Base-by-base conservation (phyloP, 2,329 filamentous ascomycete genomes). In the Colletotrichum ledebouriae region DNA sequence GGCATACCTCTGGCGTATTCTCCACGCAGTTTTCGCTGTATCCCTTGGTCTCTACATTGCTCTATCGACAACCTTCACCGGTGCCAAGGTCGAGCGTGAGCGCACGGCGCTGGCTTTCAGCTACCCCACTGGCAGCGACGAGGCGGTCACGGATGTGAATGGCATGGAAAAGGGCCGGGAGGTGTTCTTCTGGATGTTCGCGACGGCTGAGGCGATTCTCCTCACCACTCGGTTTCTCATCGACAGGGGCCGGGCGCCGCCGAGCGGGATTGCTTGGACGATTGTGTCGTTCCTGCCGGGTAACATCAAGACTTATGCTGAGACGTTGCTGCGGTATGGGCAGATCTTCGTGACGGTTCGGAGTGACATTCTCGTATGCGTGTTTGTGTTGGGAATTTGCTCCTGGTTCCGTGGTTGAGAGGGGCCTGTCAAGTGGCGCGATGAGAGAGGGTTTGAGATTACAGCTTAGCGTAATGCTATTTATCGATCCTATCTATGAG, bases 141-240 rank as follows among this genome's bases (percentile, higher is more conserved):
- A 75, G 52, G 71, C 75, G 55, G 59, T 79, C 22, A n/a, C 53
- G n/a, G 55, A 64, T 46, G 42, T 69, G n/a, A 57, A 74, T 66
- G 70, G 76, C 63, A 72, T 81, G 60, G 77, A 78, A 59, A 75
- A 76, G 63, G 75, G 78, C 39, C 76, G 83, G 46, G 82, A 82
- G 52, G 84, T 85, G 70, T 90, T 94, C 79, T 94, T 95, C 78
- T 93, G 90, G 82, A 85, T 92, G n/a, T 96, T 95, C 76, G 90
- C 92, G 6, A 93, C 92, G 0, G 90, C 88, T 37, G 92, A 96
- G 80, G 85, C 93, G 11, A 76, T 93, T 60, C 82, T 95, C 71
- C 87, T 95, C 71, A 91, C 89, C 1, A 89, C 87, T 34, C 84
- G 92, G 25, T 92, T 91, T 76, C 89, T 94, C 72, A 75, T 93